Evolutionary conservation across 257 asterid species (phyloP), one percentile per base, ranked within the genome.

Genomic region (Plantago major): DNA sequence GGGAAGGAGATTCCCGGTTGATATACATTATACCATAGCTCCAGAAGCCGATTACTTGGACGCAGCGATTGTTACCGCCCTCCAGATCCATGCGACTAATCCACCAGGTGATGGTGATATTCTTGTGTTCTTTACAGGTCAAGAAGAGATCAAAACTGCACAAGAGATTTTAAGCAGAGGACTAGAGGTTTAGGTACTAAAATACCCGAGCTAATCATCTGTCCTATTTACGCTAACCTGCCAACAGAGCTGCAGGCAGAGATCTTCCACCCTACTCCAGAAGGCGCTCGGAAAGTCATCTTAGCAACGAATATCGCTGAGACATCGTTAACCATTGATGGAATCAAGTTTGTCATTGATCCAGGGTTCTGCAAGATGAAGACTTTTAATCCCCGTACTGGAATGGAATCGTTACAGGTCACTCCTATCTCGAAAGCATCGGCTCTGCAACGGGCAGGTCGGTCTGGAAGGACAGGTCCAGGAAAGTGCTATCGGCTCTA

Each of bases 1-100:
- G 18, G 97, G 97, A 68, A 80, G 97, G 75, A 81, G 97, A 69
- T 87, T 69, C 75, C 96, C 95, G 12, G 95, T 87, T 68, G 96
- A 87, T 46, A 85, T 90, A 73, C 87, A 85, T 70, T 87, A 83
- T 60, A 90, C 97, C 0, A 90, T 78, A 68, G 93, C 95, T 64
- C 96, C 96, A 8, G 97, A 90, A 81, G 97, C 97, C 38, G 97
- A 90, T 86, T 90, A 90, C 72, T 67, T 90, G 75, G 96, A 90
- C 52, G 96, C 97, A 26, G 89, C 97, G 26, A 71, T 90, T 44
- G 94, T 89, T 40, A 82, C 95, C 7, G 91, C 95, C 65, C 88
- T 89, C 43, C 97, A 89, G 62, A 89, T 86, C 62, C 97, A 89
- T 63, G 89, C 79, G 50, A 84, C 85, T 5, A 87, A 89, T 46